Conservation (phyloP, 441 rosid species). For the Bocquillonia castaneifolia region DNA sequence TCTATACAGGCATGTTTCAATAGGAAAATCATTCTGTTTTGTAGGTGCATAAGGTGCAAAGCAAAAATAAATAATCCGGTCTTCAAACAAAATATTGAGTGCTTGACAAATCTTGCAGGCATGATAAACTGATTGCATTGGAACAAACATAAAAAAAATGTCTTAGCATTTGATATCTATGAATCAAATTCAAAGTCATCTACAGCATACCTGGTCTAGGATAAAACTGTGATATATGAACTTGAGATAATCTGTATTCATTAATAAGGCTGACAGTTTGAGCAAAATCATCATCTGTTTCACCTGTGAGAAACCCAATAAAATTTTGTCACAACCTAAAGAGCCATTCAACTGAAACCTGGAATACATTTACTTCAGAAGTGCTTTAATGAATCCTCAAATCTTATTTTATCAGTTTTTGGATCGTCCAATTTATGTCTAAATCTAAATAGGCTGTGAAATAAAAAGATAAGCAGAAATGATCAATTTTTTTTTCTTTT, state of each 20-base stretch:
- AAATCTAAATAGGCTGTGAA: not conserved
- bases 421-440: not conserved
- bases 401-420: not conserved
- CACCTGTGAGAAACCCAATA: constrained; percentile 52
- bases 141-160: not conserved
- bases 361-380: not conserved
- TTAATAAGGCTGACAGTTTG: constrained; percentile 66
- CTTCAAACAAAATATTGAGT: not conserved
- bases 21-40: not conserved
- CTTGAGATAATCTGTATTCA: constrained; percentile 77
- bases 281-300: constrained; percentile 81
- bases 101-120: not conserved
- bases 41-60: not conserved
- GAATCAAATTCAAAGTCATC: constrained; percentile 1
- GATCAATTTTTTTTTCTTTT: not conserved
- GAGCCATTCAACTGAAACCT: constrained; percentile 11
- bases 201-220: constrained; percentile 72
- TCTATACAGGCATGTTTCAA: not conserved
- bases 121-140: not conserved
- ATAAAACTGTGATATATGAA: constrained; percentile 95
- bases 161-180: not conserved
- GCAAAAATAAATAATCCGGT: not conserved
- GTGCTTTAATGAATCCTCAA: not conserved
- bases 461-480: not conserved
- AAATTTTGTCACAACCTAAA: constrained; percentile 17